A percentile compares a stretch with the other conserved stretches of the same genome.
These are phyloP conservation scores for Diaporthe citri DNA, from an alignment of 2,329 filamentous ascomycete species.

Conservation along the genomic window DNA sequence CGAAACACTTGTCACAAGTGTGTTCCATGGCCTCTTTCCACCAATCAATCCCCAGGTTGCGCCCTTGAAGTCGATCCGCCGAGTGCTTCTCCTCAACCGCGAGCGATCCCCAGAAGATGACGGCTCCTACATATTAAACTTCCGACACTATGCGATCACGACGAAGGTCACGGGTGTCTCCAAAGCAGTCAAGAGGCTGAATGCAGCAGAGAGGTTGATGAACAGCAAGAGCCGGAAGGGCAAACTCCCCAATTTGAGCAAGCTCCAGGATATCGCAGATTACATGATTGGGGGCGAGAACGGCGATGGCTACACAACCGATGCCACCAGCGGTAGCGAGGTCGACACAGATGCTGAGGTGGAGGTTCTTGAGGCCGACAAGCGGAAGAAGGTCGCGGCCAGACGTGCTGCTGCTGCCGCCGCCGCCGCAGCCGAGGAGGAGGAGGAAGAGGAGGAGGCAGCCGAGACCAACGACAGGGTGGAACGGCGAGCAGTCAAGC, in stretches of 20 bases:
- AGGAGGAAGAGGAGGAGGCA: constrained; percentile 55
- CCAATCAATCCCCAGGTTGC: constrained; percentile 94
- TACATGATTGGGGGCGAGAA: constrained; percentile 89
- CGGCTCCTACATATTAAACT: constrained; percentile 83
- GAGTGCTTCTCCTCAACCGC: constrained; percentile 90
- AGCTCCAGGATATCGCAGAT: constrained; percentile 92
- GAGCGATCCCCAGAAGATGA: constrained; percentile 68
- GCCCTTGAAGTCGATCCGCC: constrained; percentile 90
- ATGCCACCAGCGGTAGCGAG: constrained; percentile 88
- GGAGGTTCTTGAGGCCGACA: constrained; percentile 79
- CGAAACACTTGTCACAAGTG: constrained; percentile 90
- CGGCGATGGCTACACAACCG: constrained; percentile 86
- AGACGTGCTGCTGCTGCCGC: constrained; percentile 63
- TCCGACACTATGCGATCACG: constrained; percentile 95
- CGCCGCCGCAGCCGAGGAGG: constrained; percentile 59
- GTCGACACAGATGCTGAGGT: constrained; percentile 95
- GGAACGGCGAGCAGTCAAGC: constrained; percentile 88
- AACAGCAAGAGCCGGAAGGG: constrained; percentile 73
- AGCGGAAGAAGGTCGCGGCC: constrained; percentile 69
- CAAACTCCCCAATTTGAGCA: constrained; percentile 87
- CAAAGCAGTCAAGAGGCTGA: constrained; percentile 84
- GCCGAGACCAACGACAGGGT: constrained; percentile 65
- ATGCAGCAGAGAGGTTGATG: constrained; percentile 85
- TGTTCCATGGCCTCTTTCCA: constrained; percentile 96
- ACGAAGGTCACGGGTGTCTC: constrained; percentile 89